These are phyloP conservation scores for Neurospora crassa DNA, from an alignment of 2,329 filamentous ascomycete genomes.

Conservation along the genomic window DNA sequence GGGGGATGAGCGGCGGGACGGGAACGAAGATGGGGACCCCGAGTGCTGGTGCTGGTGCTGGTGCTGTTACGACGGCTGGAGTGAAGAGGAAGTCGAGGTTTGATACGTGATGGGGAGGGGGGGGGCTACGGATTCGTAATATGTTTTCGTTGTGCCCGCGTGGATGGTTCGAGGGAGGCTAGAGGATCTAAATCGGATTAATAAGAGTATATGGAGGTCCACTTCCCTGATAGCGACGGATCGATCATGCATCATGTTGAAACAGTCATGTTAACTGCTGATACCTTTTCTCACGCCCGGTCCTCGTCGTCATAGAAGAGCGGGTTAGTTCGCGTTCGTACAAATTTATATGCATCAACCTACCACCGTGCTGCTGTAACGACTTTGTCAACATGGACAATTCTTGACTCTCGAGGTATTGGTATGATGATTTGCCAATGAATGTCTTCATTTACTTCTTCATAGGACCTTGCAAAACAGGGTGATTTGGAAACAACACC, in stretches of 20 bases:
- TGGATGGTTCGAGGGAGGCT: background rate
- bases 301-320: background rate
- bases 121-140: background rate
- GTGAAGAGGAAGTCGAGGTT: conserved; percentile 12
- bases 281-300: background rate
- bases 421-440: background rate
- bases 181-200: background rate
- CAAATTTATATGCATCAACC: background rate
- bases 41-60: conserved; percentile 19
- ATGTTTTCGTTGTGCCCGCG: background rate
- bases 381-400: background rate
- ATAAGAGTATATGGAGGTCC: background rate
- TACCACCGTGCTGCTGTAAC: background rate
- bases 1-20: background rate
- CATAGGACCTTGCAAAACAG: background rate
- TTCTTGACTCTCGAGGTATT: background rate
- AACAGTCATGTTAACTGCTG: background rate
- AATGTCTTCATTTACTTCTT: background rate
- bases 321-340: background rate
- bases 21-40: background rate
- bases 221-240: background rate
- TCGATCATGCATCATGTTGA: background rate
- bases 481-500: background rate
- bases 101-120: conserved; percentile 7
- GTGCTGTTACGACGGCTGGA: conserved; percentile 22